Conservation (phyloP, 148 eudicot genomes). For the Camellia japonica region DNA sequence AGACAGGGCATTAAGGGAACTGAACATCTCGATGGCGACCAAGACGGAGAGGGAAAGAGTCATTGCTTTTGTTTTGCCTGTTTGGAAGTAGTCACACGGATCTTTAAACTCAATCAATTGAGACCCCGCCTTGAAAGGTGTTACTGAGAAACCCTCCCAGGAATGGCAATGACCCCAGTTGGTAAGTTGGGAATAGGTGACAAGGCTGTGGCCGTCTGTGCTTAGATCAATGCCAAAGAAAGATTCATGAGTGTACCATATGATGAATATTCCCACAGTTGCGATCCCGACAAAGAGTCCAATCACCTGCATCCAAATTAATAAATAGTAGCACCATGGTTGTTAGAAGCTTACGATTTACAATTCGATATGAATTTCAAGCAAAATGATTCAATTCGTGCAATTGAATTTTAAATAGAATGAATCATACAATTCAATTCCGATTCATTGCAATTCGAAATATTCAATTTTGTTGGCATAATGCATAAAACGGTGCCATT, state of each 20-base stretch:
- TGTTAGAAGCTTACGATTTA: not conserved
- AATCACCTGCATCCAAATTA: slow-evolving; percentile 42
- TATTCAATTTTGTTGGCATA: too few species aligned
- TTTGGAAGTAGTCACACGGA: slow-evolving; percentile 58
- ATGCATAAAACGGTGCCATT: too few species aligned
- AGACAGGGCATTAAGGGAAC: slow-evolving; percentile 61
- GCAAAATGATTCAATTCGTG: too few species aligned
- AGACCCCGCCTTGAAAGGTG: slow-evolving; percentile 55
- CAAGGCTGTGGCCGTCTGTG: slow-evolving; percentile 56
- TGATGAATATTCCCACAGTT: slow-evolving; percentile 58
- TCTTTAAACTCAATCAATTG: slow-evolving; percentile 49
- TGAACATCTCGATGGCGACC: slow-evolving; percentile 72
- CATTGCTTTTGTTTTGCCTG: slow-evolving; percentile 65
- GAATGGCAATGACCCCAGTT: slow-evolving; percentile 62
- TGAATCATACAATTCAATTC: too few species aligned
- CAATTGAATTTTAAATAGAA: too few species aligned
- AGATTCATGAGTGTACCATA: slow-evolving; percentile 59
- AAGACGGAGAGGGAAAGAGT: slow-evolving; percentile 64
- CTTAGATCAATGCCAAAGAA: slow-evolving; percentile 62
- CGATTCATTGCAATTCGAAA: too few species aligned
- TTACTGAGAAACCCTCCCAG: slow-evolving; percentile 46
- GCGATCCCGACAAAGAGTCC: slow-evolving; percentile 63
- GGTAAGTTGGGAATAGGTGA: slow-evolving; percentile 58
- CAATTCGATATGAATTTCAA: too few species aligned
- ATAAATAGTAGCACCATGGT: not conserved